phyloP scores from a whole-genome alignment of 2,329 filamentous ascomycete species.

The Fusarium floridanum region DNA sequence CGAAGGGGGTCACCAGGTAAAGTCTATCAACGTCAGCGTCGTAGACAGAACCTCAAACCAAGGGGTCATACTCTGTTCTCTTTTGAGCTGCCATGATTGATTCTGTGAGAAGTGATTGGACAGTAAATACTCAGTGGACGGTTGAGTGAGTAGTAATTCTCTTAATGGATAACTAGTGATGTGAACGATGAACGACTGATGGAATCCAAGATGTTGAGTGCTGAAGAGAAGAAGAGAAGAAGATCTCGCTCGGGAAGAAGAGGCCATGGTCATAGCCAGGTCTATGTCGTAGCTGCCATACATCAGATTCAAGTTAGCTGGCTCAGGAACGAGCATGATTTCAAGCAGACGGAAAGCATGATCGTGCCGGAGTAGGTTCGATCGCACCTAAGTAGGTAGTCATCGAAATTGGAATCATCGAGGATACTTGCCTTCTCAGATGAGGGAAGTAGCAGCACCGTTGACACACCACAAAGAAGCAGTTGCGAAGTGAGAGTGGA shows the following conservation, averaged over 20 bases:
- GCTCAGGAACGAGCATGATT: not conserved
- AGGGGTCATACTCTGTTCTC: not conserved
- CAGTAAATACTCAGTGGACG: not conserved
- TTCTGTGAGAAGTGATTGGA: not conserved
- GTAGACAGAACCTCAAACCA: not conserved
- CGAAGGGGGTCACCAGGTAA: not conserved
- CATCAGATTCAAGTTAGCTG: not conserved
- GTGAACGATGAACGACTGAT: slow-evolving; percentile 22
- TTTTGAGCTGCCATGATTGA: not conserved
- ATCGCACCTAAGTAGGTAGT: not conserved
- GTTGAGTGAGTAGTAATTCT: slow-evolving; percentile 4
- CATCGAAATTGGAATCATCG: not conserved
- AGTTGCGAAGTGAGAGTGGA: not conserved
- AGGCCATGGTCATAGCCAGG: not conserved
- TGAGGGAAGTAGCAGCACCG: not conserved
- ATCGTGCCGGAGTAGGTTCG: not conserved
- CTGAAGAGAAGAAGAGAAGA: not conserved
- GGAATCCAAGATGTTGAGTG: slow-evolving; percentile 14
- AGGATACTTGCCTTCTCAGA: not conserved
- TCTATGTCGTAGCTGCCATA: not conserved
- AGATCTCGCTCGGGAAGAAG: not conserved
- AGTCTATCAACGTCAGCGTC: not conserved
- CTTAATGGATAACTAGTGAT: slow-evolving; percentile 12
- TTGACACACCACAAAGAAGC: not conserved
- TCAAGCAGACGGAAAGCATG: not conserved